Conservation (phyloP, 2,329 filamentous ascomycete genomes). For the Cladosporium sphaerospermum region DNA sequence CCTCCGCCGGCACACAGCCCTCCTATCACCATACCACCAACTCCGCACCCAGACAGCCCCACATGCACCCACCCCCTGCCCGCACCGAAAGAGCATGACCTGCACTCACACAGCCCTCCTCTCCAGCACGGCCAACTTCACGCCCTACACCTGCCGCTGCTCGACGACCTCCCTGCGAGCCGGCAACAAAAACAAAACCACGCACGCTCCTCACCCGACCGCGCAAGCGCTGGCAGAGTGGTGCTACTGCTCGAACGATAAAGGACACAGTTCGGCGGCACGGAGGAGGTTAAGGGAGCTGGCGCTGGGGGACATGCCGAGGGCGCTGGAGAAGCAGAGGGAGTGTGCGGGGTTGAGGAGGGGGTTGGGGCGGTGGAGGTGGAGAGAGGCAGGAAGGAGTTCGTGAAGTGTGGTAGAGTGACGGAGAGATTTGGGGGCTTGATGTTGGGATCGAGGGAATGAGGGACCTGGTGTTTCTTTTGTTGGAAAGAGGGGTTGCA, state of each 20-base stretch:
- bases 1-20: too few relatives aligned
- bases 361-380: not conserved
- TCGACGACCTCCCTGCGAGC: not conserved
- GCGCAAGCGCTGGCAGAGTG: not conserved
- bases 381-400: not conserved
- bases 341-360: not conserved
- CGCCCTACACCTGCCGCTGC: not conserved
- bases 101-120: not conserved
- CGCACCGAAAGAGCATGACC: not conserved
- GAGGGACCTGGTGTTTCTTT: too few relatives aligned
- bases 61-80: not conserved
- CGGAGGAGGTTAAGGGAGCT: not conserved
- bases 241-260: not conserved
- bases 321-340: conserved; percentile 1
- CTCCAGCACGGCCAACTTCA: not conserved
- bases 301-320: not conserved
- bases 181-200: not conserved
- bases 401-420: too few relatives aligned
- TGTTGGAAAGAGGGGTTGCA: too few relatives aligned
- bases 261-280: not conserved
- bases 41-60: not conserved
- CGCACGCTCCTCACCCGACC: not conserved
- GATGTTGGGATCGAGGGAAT: too few relatives aligned
- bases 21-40: too few relatives aligned
- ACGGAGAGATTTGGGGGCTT: too few relatives aligned